Percentiles rank a stretch among this genome's conserved stretches.
Evolutionary conservation across 352 stramenopile species (phyloP).

Genomic region (Nothophytophthora sp.): DNA sequence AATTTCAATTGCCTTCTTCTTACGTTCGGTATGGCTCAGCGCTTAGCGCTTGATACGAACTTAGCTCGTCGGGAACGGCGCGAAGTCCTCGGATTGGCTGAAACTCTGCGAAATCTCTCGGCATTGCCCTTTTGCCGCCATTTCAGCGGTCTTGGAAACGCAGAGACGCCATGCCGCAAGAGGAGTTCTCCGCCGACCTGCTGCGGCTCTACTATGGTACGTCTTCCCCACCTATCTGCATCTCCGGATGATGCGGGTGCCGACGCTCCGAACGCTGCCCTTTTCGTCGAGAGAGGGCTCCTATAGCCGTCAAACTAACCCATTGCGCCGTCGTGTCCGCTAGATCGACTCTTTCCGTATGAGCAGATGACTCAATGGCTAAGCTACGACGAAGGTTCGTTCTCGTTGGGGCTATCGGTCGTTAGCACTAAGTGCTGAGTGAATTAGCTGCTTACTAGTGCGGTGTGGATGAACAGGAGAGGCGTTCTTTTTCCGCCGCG

Average conservation of each 20-base stretch:
- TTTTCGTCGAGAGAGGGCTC: background rate
- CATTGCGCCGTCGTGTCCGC: background rate
- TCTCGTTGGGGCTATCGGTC: no score
- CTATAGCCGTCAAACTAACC: constrained; percentile 1
- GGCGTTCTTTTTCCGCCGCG: constrained; percentile 87
- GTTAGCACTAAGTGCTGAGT: background rate
- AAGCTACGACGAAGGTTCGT: constrained; percentile 73
- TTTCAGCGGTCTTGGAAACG: background rate
- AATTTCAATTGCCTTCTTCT: no score
- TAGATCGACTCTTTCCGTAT: constrained; percentile 88
- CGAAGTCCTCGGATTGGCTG: constrained; percentile 30
- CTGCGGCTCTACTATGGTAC: constrained; percentile 89
- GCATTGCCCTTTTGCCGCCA: background rate
- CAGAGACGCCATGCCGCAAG: constrained; percentile 53
- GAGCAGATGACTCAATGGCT: constrained; percentile 86
- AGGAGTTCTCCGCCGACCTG: constrained; percentile 85
- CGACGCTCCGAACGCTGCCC: constrained; percentile 1
- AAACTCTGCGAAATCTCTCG: constrained; percentile 11
- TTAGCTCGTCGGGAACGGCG: constrained; percentile 14
- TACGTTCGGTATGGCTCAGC: no score
- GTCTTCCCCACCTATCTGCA: background rate
- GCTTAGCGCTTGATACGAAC: no score
- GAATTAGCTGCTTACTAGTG: background rate
- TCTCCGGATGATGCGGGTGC: background rate
- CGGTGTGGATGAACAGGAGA: constrained; percentile 50